Evolutionary conservation across 2,329 filamentous ascomycete species (phyloP).

Genomic region (Coniochaeta sp.): DNA sequence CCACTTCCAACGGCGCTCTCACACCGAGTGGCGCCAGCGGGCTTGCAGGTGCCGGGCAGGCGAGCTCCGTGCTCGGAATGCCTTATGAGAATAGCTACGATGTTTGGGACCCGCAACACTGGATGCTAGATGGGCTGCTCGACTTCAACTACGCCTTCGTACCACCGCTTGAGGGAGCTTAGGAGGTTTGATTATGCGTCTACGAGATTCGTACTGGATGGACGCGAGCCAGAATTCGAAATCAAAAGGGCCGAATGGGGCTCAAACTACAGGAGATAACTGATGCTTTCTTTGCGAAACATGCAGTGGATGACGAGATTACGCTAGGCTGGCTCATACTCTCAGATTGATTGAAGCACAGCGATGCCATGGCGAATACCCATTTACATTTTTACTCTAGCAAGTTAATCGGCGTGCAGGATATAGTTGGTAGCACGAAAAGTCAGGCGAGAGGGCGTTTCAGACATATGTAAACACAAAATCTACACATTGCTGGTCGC

Average conservation of each 20-base stretch:
- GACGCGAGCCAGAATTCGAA: conserved; percentile 6
- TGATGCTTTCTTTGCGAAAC: background rate
- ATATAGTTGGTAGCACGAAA: background rate
- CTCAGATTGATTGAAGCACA: conserved; percentile 2
- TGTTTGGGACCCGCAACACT: conserved; percentile 87
- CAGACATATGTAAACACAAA: background rate
- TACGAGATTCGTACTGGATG: background rate
- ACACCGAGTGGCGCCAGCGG: conserved; percentile 41
- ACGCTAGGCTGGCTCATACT: background rate
- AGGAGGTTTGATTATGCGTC: conserved; percentile 9
- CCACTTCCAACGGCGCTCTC: conserved; percentile 40
- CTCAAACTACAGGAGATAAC: background rate
- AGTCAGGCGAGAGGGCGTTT: background rate
- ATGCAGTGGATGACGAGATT: background rate
- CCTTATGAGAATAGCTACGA: conserved; percentile 60
- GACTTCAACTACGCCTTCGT: conserved; percentile 68
- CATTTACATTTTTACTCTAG: background rate
- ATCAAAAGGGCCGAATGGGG: conserved; percentile 3
- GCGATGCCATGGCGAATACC: conserved; percentile 2
- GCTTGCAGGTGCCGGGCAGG: conserved; percentile 30
- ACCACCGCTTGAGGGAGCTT: conserved; percentile 46
- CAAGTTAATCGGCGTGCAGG: background rate
- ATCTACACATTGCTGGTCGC: background rate
- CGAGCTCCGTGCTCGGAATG: conserved; percentile 40
- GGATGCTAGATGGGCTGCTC: conserved; percentile 82